A percentile compares a stretch with the other conserved stretches of the same genome.
phyloP scores from a whole-genome alignment of 257 asterid species.

The Solanum arcanum region DNA sequence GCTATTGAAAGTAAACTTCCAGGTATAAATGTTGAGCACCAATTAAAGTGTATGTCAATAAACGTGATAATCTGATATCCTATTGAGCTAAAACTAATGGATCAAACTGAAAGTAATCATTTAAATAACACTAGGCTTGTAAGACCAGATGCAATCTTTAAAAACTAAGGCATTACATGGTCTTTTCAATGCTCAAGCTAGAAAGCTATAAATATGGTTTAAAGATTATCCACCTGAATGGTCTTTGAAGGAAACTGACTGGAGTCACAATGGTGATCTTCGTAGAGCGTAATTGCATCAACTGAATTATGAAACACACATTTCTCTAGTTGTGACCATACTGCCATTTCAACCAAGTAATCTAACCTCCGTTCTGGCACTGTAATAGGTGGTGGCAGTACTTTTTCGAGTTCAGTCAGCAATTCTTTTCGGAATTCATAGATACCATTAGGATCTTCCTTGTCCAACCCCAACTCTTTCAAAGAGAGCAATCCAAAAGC shows the following conservation, averaged over 20 bases:
- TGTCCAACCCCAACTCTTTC: slow-evolving; percentile 30
- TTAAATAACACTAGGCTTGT: not conserved
- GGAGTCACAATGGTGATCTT: slow-evolving; percentile 71
- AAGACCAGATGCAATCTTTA: not conserved
- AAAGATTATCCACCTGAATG: slow-evolving; percentile 50
- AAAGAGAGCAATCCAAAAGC: slow-evolving; percentile 41
- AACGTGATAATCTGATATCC: not conserved
- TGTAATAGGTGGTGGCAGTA: slow-evolving; percentile 66
- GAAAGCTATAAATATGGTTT: slow-evolving; percentile 1
- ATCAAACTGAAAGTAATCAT: not conserved
- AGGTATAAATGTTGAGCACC: not conserved
- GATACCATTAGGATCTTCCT: slow-evolving; percentile 22
- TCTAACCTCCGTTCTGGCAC: slow-evolving; percentile 82
- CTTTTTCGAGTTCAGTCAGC: slow-evolving; percentile 40
- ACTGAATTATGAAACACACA: slow-evolving; percentile 58
- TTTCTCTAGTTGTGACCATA: slow-evolving; percentile 48
- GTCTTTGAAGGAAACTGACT: slow-evolving; percentile 69
- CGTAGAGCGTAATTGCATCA: slow-evolving; percentile 44
- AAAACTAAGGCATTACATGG: not conserved
- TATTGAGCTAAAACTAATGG: not conserved
- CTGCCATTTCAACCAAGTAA: slow-evolving; percentile 65
- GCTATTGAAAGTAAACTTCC: not conserved
- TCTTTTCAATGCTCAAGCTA: not conserved
- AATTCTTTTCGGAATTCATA: slow-evolving; percentile 30
- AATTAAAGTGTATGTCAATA: not conserved